phyloP scores from a whole-genome alignment of 2,329 filamentous ascomycete species.

The Penicillium italicum region DNA sequence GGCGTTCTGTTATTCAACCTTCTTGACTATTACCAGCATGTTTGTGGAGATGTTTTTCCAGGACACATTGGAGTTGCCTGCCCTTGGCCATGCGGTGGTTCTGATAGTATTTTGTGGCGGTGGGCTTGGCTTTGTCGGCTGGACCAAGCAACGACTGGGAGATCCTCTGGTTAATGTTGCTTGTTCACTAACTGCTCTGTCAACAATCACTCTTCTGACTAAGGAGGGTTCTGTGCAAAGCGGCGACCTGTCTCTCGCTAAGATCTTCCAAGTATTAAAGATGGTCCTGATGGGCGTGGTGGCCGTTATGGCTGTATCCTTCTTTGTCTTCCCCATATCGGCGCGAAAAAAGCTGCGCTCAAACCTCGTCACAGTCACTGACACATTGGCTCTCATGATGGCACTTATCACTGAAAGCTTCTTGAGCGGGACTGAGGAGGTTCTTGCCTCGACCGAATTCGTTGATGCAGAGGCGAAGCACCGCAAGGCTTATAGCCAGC shows the following conservation, averaged over 20 bases:
- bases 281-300: conserved; percentile 77
- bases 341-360: conserved; percentile 70
- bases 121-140: conserved; percentile 81
- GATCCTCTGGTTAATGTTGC: conserved; percentile 79
- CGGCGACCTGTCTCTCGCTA: conserved; percentile 74
- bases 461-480: conserved; percentile 60
- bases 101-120: conserved; percentile 80
- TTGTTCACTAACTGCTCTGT: conserved; percentile 79
- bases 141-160: conserved; percentile 76
- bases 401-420: conserved; percentile 79
- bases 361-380: conserved; percentile 69
- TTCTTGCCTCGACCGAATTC: conserved; percentile 66
- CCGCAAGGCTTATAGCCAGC: conserved; percentile 62
- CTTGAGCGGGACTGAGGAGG: conserved; percentile 74
- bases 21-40: conserved; percentile 82
- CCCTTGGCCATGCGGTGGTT: conserved; percentile 73
- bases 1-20: conserved; percentile 73
- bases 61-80: conserved; percentile 60
- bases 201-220: conserved; percentile 83
- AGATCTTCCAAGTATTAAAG: conserved; percentile 76
- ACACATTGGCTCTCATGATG: conserved; percentile 75
- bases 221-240: conserved; percentile 85
- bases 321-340: conserved; percentile 73
- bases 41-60: conserved; percentile 78
- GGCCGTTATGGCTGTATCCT: conserved; percentile 68